phyloP scores from a whole-genome alignment of 805 yeast genomes.

The Cyberlindnera meyerae region DNA sequence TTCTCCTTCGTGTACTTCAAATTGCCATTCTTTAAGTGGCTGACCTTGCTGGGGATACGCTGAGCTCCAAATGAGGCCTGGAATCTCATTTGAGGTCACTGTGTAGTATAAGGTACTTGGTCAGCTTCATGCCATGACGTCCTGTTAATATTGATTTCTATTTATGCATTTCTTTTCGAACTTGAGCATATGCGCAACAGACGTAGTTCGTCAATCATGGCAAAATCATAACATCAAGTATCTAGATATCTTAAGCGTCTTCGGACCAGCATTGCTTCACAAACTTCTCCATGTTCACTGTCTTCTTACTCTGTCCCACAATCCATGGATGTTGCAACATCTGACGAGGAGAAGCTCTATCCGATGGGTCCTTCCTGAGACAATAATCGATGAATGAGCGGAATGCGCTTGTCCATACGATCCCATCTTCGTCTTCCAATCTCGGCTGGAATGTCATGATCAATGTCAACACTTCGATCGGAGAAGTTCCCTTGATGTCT shows the following conservation, averaged over 20 bases:
- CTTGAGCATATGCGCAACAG: not conserved
- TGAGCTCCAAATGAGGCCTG: not conserved
- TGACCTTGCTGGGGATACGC: not conserved
- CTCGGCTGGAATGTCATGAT: slow-evolving; percentile 81
- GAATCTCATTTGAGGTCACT: too few species aligned
- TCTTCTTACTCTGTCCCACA: slow-evolving; percentile 63
- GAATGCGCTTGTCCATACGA: slow-evolving; percentile 78
- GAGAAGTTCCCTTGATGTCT: slow-evolving; percentile 45
- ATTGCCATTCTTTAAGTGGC: not conserved
- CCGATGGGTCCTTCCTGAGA: slow-evolving; percentile 69
- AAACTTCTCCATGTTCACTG: slow-evolving; percentile 82
- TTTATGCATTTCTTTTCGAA: not conserved
- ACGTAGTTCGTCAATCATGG: not conserved
- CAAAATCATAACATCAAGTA: too few species aligned
- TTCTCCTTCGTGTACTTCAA: too few species aligned
- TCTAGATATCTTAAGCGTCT: too few species aligned
- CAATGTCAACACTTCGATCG: slow-evolving; percentile 79
- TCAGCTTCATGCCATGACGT: not conserved
- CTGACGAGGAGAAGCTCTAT: slow-evolving; percentile 89
- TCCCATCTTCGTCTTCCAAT: slow-evolving; percentile 70
- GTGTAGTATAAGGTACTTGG: too few species aligned
- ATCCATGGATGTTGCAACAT: slow-evolving; percentile 95
- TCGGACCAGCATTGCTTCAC: slow-evolving; percentile 44
- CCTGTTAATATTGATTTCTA: not conserved
- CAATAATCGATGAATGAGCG: slow-evolving; percentile 79